phyloP scores from a whole-genome alignment of 2,329 filamentous ascomycete genomes.

The Colletotrichum paranaense region DNA sequence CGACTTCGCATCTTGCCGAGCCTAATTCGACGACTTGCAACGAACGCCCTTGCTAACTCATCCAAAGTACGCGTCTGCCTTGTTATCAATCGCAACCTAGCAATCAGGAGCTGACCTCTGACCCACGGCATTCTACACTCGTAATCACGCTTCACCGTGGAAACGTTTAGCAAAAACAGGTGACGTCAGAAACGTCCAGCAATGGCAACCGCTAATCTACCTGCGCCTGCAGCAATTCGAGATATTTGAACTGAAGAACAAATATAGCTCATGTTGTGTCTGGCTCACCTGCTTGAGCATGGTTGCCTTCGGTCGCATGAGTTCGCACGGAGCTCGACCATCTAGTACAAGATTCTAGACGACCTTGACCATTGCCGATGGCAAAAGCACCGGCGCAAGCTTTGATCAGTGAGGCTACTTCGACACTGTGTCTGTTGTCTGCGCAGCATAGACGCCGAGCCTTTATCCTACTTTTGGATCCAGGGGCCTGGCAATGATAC shows the following conservation, averaged over 20 bases:
- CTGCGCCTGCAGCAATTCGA: background rate
- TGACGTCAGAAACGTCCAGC: background rate
- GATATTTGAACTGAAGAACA: background rate
- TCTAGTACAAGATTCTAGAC: background rate
- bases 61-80: background rate
- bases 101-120: background rate
- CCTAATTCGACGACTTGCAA: slow-evolving; percentile 36
- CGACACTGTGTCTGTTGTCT: background rate
- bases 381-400: background rate
- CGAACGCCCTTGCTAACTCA: slow-evolving; percentile 8
- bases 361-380: background rate
- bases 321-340: background rate
- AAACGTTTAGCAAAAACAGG: background rate
- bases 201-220: background rate
- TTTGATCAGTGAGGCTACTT: background rate
- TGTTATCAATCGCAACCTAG: background rate
- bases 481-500: background rate
- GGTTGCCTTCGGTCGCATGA: slow-evolving; percentile 15
- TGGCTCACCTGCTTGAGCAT: background rate
- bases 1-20: slow-evolving; percentile 26
- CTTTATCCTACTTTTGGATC: background rate
- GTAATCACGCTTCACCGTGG: background rate
- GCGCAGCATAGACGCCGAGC: background rate
- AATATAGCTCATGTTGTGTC: background rate
- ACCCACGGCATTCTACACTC: background rate